These are phyloP conservation scores for Citrus medica DNA, from an alignment of 345 rosid species.

Conservation along the genomic window DNA sequence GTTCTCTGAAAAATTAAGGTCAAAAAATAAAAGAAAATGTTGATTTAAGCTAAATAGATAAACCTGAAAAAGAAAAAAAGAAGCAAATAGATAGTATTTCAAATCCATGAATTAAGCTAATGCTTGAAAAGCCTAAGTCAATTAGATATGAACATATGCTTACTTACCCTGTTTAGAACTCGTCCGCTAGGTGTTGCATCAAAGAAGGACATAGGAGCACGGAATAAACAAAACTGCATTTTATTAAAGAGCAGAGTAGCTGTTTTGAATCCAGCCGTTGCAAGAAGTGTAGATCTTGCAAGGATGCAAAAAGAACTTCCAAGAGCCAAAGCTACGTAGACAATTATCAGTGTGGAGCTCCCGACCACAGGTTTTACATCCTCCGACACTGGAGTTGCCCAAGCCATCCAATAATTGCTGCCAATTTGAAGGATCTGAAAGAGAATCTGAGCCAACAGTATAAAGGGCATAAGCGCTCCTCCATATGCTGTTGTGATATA, in stretches of 20 bases:
- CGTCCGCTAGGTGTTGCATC: slow-evolving; percentile 87
- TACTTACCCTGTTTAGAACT: slow-evolving; percentile 59
- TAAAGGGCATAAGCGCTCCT: slow-evolving; percentile 69
- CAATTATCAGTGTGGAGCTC: slow-evolving; percentile 41
- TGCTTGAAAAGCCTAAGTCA: not conserved
- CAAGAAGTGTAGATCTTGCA: slow-evolving; percentile 49
- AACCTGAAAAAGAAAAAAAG: no score
- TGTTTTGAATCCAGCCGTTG: slow-evolving; percentile 58
- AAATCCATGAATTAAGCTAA: not conserved
- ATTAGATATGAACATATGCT: not conserved
- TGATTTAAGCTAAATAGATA: no score
- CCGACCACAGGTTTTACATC: slow-evolving; percentile 52
- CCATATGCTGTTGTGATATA: slow-evolving; percentile 64
- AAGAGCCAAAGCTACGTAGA: slow-evolving; percentile 50
- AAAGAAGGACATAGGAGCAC: slow-evolving; percentile 77
- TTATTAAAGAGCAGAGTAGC: slow-evolving; percentile 65
- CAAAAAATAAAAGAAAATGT: not conserved
- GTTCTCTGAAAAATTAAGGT: not conserved
- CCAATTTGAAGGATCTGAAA: slow-evolving; percentile 73
- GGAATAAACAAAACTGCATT: slow-evolving; percentile 66
- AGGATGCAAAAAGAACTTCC: slow-evolving; percentile 64
- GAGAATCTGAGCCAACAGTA: slow-evolving; percentile 56
- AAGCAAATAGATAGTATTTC: not conserved
- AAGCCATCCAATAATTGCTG: slow-evolving; percentile 89
- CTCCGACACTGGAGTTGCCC: slow-evolving; percentile 66